phyloP scores from a whole-genome alignment of 768 basidiomycete genomes.

The Amanita phalloides region DNA sequence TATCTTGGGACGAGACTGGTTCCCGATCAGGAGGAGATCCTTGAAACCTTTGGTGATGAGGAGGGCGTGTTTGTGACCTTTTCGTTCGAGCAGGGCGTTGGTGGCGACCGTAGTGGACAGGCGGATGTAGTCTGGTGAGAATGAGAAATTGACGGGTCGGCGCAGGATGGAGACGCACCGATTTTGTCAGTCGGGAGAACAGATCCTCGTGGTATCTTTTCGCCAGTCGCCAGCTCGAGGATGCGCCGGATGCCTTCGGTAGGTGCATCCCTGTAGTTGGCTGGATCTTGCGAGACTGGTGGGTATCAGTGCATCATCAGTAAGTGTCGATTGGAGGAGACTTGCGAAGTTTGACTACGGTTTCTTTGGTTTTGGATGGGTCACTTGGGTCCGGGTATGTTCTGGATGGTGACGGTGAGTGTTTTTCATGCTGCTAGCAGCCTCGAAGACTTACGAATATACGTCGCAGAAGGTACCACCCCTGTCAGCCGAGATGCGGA shows the following conservation, averaged over 20 bases:
- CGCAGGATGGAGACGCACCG: constrained; percentile 29
- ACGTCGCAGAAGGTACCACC: constrained; percentile 93
- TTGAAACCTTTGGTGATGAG: constrained; percentile 88
- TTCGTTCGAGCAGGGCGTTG: constrained; percentile 90
- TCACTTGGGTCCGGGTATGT: constrained; percentile 68
- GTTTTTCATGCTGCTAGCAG: neutral
- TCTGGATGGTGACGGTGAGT: constrained; percentile 20
- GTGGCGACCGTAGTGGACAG: constrained; percentile 94
- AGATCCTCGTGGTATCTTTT: constrained; percentile 53
- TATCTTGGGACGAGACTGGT: constrained; percentile 89
- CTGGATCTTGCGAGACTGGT: constrained; percentile 79
- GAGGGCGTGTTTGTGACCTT: constrained; percentile 86
- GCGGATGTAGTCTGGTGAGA: constrained; percentile 68
- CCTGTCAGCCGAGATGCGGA: constrained; percentile 79
- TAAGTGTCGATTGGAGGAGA: constrained; percentile 5
- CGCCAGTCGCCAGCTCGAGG: constrained; percentile 64
- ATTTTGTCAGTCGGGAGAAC: constrained; percentile 72
- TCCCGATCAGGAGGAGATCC: constrained; percentile 87
- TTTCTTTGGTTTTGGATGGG: constrained; percentile 50
- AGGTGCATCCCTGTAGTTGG: constrained; percentile 85
- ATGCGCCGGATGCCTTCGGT: constrained; percentile 89
- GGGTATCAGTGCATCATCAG: neutral
- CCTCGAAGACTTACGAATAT: constrained; percentile 46
- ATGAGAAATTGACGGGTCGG: neutral
- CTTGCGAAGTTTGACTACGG: constrained; percentile 86